Evolutionary conservation across 2,329 filamentous ascomycete genomes (phyloP).

Genomic region (Hymenoscyphus linearis): DNA sequence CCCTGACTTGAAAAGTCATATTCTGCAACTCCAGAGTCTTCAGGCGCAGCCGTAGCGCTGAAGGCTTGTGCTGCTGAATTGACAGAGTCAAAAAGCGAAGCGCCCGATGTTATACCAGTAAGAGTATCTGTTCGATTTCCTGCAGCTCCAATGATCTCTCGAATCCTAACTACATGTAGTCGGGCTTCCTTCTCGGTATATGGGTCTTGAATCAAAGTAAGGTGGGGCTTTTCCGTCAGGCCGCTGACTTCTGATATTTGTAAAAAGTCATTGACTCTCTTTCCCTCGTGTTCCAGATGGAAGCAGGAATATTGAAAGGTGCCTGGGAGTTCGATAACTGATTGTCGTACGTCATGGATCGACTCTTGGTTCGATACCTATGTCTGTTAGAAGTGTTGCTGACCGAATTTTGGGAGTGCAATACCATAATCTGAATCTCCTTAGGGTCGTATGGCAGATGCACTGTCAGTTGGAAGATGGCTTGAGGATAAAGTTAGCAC

Average conservation of each 20-base stretch:
- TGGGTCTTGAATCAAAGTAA: conserved; percentile 83
- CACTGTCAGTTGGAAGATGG: conserved; percentile 62
- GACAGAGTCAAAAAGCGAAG: conserved; percentile 82
- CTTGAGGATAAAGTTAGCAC: conserved; percentile 32
- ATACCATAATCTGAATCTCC: conserved; percentile 80
- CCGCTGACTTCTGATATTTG: conserved; percentile 84
- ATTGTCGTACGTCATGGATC: conserved; percentile 94
- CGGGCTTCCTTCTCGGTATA: conserved; percentile 98
- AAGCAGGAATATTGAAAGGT: conserved; percentile 99
- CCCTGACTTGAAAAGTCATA: conserved; percentile 73
- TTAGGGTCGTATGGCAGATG: conserved; percentile 74
- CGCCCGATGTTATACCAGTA: conserved; percentile 77
- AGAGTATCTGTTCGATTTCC: conserved; percentile 83
- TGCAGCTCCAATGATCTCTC: conserved; percentile 88
- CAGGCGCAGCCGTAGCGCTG: conserved; percentile 33
- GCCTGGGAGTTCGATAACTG: conserved; percentile 85
- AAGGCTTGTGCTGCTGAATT: conserved; percentile 32
- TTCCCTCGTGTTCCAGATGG: conserved; percentile 85
- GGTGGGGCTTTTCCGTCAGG: conserved; percentile 69
- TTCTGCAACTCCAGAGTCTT: conserved; percentile 55
- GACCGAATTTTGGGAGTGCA: conserved; percentile 28
- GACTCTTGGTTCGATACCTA: conserved; percentile 91
- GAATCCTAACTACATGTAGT: conserved; percentile 84
- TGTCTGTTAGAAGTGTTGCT: conserved; percentile 25
- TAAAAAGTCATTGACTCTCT: conserved; percentile 91